Percentiles rank a stretch among this genome's conserved stretches.
phyloP scores from a whole-genome alignment of 2,329 filamentous ascomycete species.

The Aspergillus tanneri region DNA sequence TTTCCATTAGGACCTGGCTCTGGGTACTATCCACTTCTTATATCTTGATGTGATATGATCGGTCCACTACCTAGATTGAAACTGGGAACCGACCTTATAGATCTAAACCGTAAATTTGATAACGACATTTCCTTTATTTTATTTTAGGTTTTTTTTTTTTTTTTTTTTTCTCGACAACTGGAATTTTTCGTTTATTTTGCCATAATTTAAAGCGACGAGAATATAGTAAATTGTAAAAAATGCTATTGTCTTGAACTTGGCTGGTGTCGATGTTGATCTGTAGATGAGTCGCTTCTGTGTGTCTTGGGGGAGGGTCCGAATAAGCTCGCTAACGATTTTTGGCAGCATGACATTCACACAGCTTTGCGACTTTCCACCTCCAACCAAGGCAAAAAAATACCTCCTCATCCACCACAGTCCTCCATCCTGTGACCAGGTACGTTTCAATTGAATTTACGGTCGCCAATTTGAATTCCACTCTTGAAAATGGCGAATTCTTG shows the following conservation, averaged over 20 bases:
- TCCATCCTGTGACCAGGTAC: slow-evolving; percentile 37
- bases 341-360: slow-evolving; percentile 42
- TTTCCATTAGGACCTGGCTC: slow-evolving; percentile 17
- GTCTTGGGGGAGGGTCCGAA: slow-evolving; percentile 33
- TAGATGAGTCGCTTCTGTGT: slow-evolving; percentile 32
- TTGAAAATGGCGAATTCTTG: slow-evolving; percentile 26
- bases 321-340: slow-evolving; percentile 47
- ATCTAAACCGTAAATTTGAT: too few relatives aligned
- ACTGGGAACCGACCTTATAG: slow-evolving; percentile 15
- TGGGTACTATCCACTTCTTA: slow-evolving; percentile 7
- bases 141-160: too few relatives aligned
- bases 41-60: slow-evolving; percentile 14
- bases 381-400: slow-evolving; percentile 40
- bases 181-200: too few relatives aligned
- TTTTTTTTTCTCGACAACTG: too few relatives aligned
- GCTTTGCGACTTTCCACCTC: slow-evolving; percentile 38
- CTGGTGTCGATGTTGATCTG: neutral
- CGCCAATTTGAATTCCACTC: slow-evolving; percentile 19
- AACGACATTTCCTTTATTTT: too few relatives aligned
- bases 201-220: neutral
- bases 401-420: slow-evolving; percentile 36
- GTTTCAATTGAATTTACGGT: slow-evolving; percentile 26
- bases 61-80: slow-evolving; percentile 14
- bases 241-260: neutral
- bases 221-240: neutral